Evolutionary conservation across 805 yeast species (phyloP), one percentile per base, ranked within the genome.

Genomic region (Lachancea sp.): DNA sequence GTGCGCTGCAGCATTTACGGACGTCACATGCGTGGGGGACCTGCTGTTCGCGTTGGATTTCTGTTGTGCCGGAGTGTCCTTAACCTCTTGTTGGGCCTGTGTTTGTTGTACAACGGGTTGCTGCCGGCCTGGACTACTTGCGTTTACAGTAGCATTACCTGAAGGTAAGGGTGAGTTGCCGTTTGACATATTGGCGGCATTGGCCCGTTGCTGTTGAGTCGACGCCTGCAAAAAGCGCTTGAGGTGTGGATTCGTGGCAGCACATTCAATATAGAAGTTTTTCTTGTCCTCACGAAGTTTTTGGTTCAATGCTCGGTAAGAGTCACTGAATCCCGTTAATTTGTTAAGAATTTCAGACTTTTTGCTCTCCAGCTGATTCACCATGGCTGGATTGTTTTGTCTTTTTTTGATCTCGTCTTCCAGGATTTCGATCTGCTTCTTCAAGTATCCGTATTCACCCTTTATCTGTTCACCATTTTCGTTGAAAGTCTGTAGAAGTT

Each of bases 1-100:
- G 13, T 71, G 70, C 2, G 79, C 78, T 18, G 76, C 74, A 17
- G 79, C 79, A 54, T 72, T 73, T 6, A 70, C 79, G 32, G 67
- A 59, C 1, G 77, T 73, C 1, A 72, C 69, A 25, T 77, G 72
- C 10, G 72, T 43, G 15, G 58, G 47, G 15, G 55, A 29, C 36
- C 50, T 41, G 35, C 50, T 44, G 30, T 49, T 29, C 47, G 55
- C 44, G 38, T 53, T 16, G 51, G 66, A 10, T 50, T 52, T 43
- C 44, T 59, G 16, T 42, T 50, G 53, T n/a, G 45, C 22, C 32
- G 46, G 42, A 11, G 42, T 25, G 11, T 27, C 19, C 16, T 41
- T 49, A 32, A 20, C 45, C 36, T 41, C 51, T 37, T 40, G 48
- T 34, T 36, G 48, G 8, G 25, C 25, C 25, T 22, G 46, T 17